Conservation (phyloP, 2,329 filamentous ascomycete species). For the Stylonectria norvegica region DNA sequence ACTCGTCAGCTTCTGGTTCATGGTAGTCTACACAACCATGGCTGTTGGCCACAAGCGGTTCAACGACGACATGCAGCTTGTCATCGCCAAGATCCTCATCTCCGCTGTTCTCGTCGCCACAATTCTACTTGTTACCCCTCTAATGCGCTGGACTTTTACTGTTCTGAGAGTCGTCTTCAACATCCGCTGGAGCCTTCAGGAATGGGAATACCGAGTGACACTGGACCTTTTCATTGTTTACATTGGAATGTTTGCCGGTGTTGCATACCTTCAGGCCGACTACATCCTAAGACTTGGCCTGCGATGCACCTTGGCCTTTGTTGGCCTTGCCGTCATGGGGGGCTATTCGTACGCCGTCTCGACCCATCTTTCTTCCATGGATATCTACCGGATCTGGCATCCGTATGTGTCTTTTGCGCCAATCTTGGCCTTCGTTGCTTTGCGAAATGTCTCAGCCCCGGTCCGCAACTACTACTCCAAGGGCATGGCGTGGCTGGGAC, state of each 20-base stretch:
- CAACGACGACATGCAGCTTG: slow-evolving; percentile 41
- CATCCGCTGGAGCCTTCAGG: slow-evolving; percentile 45
- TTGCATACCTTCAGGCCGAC: slow-evolving; percentile 21
- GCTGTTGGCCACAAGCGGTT: slow-evolving; percentile 34
- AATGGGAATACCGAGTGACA: slow-evolving; percentile 48
- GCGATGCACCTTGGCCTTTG: slow-evolving; percentile 26
- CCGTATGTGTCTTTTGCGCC: slow-evolving; percentile 53
- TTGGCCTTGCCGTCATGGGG: slow-evolving; percentile 26
- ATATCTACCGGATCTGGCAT: slow-evolving; percentile 47
- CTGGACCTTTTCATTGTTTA: slow-evolving; percentile 56
- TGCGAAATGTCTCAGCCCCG: slow-evolving; percentile 43
- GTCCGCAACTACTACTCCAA: slow-evolving; percentile 32
- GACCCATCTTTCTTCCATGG: slow-evolving; percentile 7
- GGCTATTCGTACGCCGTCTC: neutral
- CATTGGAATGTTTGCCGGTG: slow-evolving; percentile 47
- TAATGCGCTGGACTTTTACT: slow-evolving; percentile 18
- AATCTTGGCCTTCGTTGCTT: slow-evolving; percentile 47
- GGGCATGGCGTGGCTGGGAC: slow-evolving; percentile 50
- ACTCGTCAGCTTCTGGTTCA: slow-evolving; percentile 59
- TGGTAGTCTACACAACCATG: slow-evolving; percentile 52
- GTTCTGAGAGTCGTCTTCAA: slow-evolving; percentile 39
- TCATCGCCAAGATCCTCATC: slow-evolving; percentile 47
- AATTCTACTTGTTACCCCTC: slow-evolving; percentile 15
- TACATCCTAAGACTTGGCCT: slow-evolving; percentile 15
- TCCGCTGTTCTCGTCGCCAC: slow-evolving; percentile 39